Evolutionary conservation across 148 eudicot species (phyloP).

Genomic region (Euryodendron excelsum): DNA sequence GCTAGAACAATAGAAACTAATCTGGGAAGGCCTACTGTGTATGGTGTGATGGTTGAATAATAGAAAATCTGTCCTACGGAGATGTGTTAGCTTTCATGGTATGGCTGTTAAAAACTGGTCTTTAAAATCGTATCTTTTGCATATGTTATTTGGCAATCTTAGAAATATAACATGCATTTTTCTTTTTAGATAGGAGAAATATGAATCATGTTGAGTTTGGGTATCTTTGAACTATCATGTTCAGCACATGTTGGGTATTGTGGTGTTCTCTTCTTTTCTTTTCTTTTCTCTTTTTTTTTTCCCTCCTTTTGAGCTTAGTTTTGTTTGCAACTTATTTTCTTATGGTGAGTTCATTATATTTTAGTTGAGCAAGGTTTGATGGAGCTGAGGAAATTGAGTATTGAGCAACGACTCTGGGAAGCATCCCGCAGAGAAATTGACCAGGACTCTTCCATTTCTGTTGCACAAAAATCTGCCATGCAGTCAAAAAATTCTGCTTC

Average conservation of each 20-base stretch:
- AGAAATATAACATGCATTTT: background rate
- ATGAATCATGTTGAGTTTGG: background rate
- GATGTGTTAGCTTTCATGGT: too few species aligned
- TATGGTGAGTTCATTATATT: constrained; percentile 8
- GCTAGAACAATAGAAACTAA: too few species aligned
- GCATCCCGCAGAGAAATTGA: constrained; percentile 58
- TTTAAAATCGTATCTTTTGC: too few species aligned
- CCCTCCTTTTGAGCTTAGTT: background rate
- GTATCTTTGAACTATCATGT: background rate
- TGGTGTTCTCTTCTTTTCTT: too few species aligned
- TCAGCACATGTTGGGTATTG: too few species aligned
- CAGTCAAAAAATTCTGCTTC: background rate
- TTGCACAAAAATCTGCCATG: background rate
- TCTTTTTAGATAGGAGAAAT: background rate
- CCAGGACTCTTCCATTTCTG: constrained; percentile 15
- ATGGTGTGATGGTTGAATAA: too few species aligned
- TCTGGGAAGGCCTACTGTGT: too few species aligned
- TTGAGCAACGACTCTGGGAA: constrained; percentile 65
- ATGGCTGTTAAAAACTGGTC: background rate
- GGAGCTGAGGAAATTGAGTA: constrained; percentile 77
- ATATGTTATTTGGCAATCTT: background rate
- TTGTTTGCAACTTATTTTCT: background rate
- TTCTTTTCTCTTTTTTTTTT: too few species aligned
- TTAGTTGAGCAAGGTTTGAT: constrained; percentile 73
- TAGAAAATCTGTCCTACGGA: too few species aligned